Evolutionary conservation across 257 asterid species (phyloP), one percentile per base, ranked within the genome.

Genomic region (Verbascum thapsus): DNA sequence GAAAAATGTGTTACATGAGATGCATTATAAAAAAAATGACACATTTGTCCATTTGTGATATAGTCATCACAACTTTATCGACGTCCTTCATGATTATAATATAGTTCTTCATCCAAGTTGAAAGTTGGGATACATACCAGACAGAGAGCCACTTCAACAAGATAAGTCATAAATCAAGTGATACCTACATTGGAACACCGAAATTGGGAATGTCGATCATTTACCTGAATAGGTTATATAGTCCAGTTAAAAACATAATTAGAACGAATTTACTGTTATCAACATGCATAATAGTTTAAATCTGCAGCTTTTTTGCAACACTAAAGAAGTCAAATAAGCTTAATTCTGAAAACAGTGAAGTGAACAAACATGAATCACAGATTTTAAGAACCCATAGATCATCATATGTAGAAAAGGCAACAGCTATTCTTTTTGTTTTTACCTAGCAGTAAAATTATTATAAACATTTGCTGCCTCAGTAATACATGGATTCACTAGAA

Each of bases 91-190:
- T 30, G 58, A n/a, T 52, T 26, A 26, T 52, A 52, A 52, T 4
- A 52, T 22, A 52, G 11, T 43, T 60, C 55, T 4, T 60, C 39
- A 42, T n/a, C 16, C 53, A 61, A 45, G 38, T 17, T 47, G 20
- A 6, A 48, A 18, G 38, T 62, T 16, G 48, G 6, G 48, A 45
- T 7, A 23, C 50, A 11, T 13, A n/a, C n/a, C 35, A 35, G 37
- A 40, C 19, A 10, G 23, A 55, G 45, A 55, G 30, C 12, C 26
- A 55, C n/a, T 34, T 38, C 11, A 49, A 22, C 22, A 50, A 51
- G 48, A 41, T n/a, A 7, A 51, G 23, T 49, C 23, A 35, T 49
- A 49, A 37, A 49, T 48, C 60, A 63, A 37, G 6, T 19, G 1
- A 50, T 50, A 12, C 15, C 37, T 20, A 2, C 15, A 19, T 64